A percentile compares a stretch with the other conserved stretches of the same genome.
These are phyloP conservation scores for Podospora australis DNA, from an alignment of 495 filamentous ascomycete species.

Conservation along the genomic window DNA sequence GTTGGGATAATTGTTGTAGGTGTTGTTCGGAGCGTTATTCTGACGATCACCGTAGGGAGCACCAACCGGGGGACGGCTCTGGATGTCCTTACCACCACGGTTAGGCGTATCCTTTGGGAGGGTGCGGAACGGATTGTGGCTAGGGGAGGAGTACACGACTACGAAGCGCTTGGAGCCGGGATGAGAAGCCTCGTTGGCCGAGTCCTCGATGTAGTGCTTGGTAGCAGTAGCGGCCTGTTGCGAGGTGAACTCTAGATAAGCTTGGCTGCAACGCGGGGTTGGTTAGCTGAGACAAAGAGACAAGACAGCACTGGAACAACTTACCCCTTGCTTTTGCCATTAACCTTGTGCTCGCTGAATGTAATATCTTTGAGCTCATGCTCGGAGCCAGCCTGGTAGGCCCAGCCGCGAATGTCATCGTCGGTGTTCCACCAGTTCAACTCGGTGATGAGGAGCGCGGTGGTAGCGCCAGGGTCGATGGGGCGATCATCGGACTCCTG, in stretches of 20 bases:
- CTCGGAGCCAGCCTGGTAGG: slow-evolving; percentile 66
- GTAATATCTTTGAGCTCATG: slow-evolving; percentile 86
- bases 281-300: neutral
- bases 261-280: slow-evolving; percentile 55
- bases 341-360: slow-evolving; percentile 97
- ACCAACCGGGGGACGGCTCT: slow-evolving; percentile 38
- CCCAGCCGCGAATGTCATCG: slow-evolving; percentile 89
- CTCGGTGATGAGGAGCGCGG: slow-evolving; percentile 77
- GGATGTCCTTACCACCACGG: slow-evolving; percentile 60
- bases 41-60: slow-evolving; percentile 13
- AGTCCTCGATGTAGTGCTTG: slow-evolving; percentile 72
- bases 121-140: slow-evolving; percentile 81
- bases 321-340: slow-evolving; percentile 96
- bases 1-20: slow-evolving; percentile 31
- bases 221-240: slow-evolving; percentile 79
- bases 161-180: slow-evolving; percentile 59
- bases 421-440: slow-evolving; percentile 96
- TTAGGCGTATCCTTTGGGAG: slow-evolving; percentile 84
- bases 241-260: slow-evolving; percentile 77
- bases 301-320: slow-evolving; percentile 14
- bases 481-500: slow-evolving; percentile 67
- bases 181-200: slow-evolving; percentile 33
- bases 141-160: slow-evolving; percentile 69
- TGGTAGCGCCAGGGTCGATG: slow-evolving; percentile 74
- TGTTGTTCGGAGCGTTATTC: slow-evolving; percentile 29